Conservation (phyloP, 2,329 filamentous ascomycete species). For the Exophiala viscosa region DNA sequence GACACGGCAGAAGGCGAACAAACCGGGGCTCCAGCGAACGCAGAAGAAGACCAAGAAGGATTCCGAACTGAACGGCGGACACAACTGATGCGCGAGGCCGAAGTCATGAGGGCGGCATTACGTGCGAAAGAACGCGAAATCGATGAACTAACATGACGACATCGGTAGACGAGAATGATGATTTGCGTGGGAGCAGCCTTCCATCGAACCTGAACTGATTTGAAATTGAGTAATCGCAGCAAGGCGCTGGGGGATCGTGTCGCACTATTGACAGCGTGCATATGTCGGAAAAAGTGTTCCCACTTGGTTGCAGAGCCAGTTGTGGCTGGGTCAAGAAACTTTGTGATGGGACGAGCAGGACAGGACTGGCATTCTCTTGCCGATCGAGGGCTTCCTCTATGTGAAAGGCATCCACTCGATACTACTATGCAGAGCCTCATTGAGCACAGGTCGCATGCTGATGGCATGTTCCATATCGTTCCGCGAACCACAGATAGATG, state of each 20-base stretch:
- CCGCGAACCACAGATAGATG: too few relatives aligned
- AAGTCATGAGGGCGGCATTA: constrained; percentile 69
- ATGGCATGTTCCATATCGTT: too few relatives aligned
- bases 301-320: too few relatives aligned
- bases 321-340: too few relatives aligned
- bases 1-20: not conserved
- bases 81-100: constrained; percentile 65
- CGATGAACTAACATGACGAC: constrained; percentile 46
- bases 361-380: too few relatives aligned
- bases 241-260: constrained; percentile 10
- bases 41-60: constrained; percentile 4
- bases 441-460: too few relatives aligned
- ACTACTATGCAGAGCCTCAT: too few relatives aligned
- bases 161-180: not conserved
- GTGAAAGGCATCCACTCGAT: too few relatives aligned
- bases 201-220: too few relatives aligned
- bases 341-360: too few relatives aligned
- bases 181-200: not conserved
- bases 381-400: too few relatives aligned
- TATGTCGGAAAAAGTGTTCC: too few relatives aligned
- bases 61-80: constrained; percentile 28
- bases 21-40: not conserved
- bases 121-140: constrained; percentile 71
- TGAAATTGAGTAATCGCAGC: not conserved
- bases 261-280: not conserved